These are phyloP conservation scores for Skeletonema grethae DNA, from an alignment of 108 stramenopile genomes.

Conservation along the genomic window DNA sequence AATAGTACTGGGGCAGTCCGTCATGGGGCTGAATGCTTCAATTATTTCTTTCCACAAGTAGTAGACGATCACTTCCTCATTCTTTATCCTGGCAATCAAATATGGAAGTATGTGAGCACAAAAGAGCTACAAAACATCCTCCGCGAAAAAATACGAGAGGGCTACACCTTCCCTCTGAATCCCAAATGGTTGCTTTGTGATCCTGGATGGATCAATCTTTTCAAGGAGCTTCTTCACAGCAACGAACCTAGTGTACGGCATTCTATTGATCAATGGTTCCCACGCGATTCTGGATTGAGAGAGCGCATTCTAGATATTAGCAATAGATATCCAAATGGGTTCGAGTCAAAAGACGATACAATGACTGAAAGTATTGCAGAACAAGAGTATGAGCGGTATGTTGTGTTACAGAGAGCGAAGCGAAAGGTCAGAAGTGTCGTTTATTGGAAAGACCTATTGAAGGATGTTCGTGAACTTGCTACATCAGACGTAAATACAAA, in stretches of 20 bases:
- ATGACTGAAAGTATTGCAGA: slow-evolving; percentile 14
- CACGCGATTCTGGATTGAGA: slow-evolving; percentile 54
- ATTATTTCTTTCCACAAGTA: slow-evolving; percentile 67
- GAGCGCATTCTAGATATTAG: slow-evolving; percentile 60
- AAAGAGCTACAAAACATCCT: slow-evolving; percentile 48
- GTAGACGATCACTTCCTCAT: slow-evolving; percentile 58
- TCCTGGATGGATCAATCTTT: slow-evolving; percentile 58
- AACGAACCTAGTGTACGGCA: slow-evolving; percentile 38
- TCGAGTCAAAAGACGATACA: slow-evolving; percentile 3
- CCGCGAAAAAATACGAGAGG: slow-evolving; percentile 46
- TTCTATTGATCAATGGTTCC: slow-evolving; percentile 59
- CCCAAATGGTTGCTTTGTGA: slow-evolving; percentile 59
- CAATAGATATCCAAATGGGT: slow-evolving; percentile 55
- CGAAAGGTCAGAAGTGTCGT: slow-evolving; percentile 10
- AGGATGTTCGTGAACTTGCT: not conserved
- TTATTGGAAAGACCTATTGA: slow-evolving; percentile 6
- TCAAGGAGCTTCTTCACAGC: slow-evolving; percentile 52
- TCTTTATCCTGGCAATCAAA: slow-evolving; percentile 31
- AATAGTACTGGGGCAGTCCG: slow-evolving; percentile 53
- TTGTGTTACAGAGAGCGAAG: slow-evolving; percentile 21
- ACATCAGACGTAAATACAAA: not conserved
- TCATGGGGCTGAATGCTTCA: slow-evolving; percentile 73
- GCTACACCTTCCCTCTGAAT: slow-evolving; percentile 61
- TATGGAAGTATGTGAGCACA: slow-evolving; percentile 49
- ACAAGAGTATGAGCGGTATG: slow-evolving; percentile 29